Evolutionary conservation across 331 rosid genomes (phyloP), one percentile per base, ranked within the genome.

Genomic region (Acacia concinna): DNA sequence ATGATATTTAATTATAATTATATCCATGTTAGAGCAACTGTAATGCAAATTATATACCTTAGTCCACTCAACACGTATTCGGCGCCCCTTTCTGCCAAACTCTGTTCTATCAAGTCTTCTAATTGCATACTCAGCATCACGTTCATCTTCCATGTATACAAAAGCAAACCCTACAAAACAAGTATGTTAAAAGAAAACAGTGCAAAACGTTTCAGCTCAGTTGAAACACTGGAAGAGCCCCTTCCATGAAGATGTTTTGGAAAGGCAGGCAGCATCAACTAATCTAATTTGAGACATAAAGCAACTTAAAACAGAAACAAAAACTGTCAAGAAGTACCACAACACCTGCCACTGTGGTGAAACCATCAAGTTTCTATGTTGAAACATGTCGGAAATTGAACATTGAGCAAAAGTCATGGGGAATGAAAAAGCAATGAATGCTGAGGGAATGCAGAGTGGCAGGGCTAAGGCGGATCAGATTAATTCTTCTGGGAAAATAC

Each of bases 331-430:
- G 85, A 77, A 91, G 87, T 88, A 88, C 89, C 90, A 90, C 85
- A 93, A 88, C 87, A 93, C 96, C 97, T 92, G 97, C 91, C 87
- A 85, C 81, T 86, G 89, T 79, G 85, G 92, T 78, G 86, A 86
- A 84, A 81, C 80, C 91, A 87, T 87, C 91, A 92, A 80, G 96
- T 85, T 89, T 85, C 90, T 84, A 92, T 85, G 93, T 80, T 83
- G 91, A 88, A 88, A 90, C 93, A 89, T 83, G 93, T 90, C 90
- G 90, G 97, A 86, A 88, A 92, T 88, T 85, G 97, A 87, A 92
- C 96, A 89, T 80, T 73, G 97, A 85, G 91, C 92, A 90, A 92
- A 90, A 86, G 83, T 90, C 93, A 90, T 86, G 97, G 82, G 88
- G 93, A 87, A 92, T 90, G 96, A 90, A 92, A 92, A 92, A 89